Percentiles rank a stretch among this genome's conserved stretches.
Evolutionary conservation across 2,329 filamentous ascomycete genomes (phyloP).

Genomic region (Harringtonia lauricola): DNA sequence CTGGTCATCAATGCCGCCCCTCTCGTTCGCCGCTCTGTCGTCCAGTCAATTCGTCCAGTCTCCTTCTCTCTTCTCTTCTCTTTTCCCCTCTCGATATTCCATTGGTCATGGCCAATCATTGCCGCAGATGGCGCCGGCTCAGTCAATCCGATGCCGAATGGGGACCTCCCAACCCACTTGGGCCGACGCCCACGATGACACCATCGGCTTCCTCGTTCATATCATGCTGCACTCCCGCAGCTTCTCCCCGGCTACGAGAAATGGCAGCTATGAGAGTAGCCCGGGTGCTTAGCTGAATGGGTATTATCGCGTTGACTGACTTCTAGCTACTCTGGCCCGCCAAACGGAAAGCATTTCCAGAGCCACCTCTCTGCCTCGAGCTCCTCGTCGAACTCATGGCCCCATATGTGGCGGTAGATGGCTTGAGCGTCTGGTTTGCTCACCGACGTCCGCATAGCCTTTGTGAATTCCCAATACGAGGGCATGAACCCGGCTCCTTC

Average conservation of each 20-base stretch:
- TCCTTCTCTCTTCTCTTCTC: too few species aligned
- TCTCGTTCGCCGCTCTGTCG: too few species aligned
- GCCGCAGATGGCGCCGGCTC: too few species aligned
- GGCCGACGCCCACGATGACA: slow-evolving; percentile 40
- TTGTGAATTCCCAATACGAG: not conserved
- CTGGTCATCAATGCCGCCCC: too few species aligned
- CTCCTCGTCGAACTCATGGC: slow-evolving; percentile 1
- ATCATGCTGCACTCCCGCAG: slow-evolving; percentile 47
- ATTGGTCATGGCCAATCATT: too few species aligned
- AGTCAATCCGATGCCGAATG: too few species aligned
- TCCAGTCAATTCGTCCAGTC: too few species aligned
- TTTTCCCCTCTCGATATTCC: too few species aligned
- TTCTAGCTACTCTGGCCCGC: not conserved
- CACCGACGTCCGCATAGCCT: not conserved
- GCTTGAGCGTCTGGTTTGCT: not conserved
- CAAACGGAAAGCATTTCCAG: slow-evolving; percentile 1
- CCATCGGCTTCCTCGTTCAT: slow-evolving; percentile 46
- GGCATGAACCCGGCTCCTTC: not conserved
- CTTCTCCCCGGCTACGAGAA: too few species aligned
- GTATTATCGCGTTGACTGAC: not conserved
- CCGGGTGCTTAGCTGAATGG: too few species aligned
- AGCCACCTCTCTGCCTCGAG: not conserved
- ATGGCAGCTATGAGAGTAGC: too few species aligned
- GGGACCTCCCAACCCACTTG: too few species aligned
- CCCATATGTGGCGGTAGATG: not conserved